Percentiles rank a stretch among this genome's conserved stretches.
Evolutionary conservation across 2,329 filamentous ascomycete genomes (phyloP).

Genomic region (Stagonosporopsis cucurbitacearum): DNA sequence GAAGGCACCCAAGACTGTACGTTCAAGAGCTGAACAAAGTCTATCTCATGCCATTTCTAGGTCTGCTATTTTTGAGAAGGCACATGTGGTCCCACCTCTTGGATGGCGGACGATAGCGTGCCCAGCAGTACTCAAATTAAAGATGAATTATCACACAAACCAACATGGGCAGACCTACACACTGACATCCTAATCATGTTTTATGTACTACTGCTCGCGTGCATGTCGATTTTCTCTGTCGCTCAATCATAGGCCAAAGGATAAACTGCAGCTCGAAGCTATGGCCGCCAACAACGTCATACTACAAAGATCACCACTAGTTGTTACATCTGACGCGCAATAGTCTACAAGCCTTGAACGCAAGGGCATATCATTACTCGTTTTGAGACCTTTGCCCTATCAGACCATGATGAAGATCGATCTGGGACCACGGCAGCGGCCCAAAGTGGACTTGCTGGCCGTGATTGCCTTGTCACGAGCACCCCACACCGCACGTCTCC

Average conservation of each 20-base stretch:
- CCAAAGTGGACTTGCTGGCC: background rate
- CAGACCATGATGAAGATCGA: background rate
- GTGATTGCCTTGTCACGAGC: background rate
- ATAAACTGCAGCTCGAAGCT: constrained; percentile 4
- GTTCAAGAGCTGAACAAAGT: constrained; percentile 14
- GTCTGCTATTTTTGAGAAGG: background rate
- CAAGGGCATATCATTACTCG: constrained; percentile 2
- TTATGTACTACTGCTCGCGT: background rate
- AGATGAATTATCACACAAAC: background rate
- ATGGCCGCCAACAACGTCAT: constrained; percentile 19
- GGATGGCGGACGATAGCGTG: background rate
- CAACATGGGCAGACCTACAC: background rate
- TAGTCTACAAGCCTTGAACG: background rate
- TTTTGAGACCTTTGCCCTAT: background rate
- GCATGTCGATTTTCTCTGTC: background rate
- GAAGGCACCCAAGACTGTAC: background rate
- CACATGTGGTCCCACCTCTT: background rate
- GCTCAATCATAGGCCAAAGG: background rate
- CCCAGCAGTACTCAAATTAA: background rate
- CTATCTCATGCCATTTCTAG: background rate
- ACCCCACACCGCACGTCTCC: constrained; percentile 9
- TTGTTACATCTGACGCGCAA: constrained; percentile 1
- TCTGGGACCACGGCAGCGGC: background rate
- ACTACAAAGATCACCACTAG: background rate
- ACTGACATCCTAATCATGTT: background rate